phyloP scores from a whole-genome alignment of 2,329 filamentous ascomycete genomes.

The Fusarium continuum region DNA sequence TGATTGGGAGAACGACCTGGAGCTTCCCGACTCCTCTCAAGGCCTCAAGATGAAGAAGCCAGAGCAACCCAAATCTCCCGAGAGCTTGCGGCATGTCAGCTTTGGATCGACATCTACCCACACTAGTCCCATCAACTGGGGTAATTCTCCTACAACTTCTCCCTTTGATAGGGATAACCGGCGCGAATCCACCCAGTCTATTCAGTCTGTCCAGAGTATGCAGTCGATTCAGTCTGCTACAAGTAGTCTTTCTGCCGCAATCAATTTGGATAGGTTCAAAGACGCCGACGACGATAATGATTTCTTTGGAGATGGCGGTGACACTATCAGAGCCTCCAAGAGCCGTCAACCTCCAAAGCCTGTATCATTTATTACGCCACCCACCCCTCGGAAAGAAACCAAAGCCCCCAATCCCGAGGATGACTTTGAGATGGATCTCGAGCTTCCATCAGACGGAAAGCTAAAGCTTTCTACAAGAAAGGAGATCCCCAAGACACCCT shows the following conservation, averaged over 20 bases:
- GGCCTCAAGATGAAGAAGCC: conserved; percentile 72
- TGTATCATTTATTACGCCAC: conserved; percentile 63
- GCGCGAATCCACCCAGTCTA: conserved; percentile 40
- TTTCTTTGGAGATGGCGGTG: conserved; percentile 69
- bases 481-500: conserved; percentile 71
- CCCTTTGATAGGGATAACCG: conserved; percentile 42
- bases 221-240: conserved; percentile 44
- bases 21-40: conserved; percentile 68
- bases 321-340: conserved; percentile 75
- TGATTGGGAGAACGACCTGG: conserved; percentile 83
- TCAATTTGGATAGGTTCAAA: conserved; percentile 71
- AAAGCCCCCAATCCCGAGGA: conserved; percentile 58
- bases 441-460: conserved; percentile 73
- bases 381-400: conserved; percentile 60
- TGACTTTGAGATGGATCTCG: conserved; percentile 77
- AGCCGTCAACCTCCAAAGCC: conserved; percentile 61
- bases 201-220: conserved; percentile 23
- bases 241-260: conserved; percentile 54
- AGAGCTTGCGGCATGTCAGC: conserved; percentile 73
- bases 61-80: conserved; percentile 70
- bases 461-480: conserved; percentile 70
- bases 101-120: conserved; percentile 57
- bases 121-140: conserved; percentile 60
- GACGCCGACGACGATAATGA: conserved; percentile 70
- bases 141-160: conserved; percentile 41